Percentiles rank a stretch among this genome's conserved stretches.
Evolutionary conservation across 805 yeast species (phyloP).

Genomic region (Starmerella scarabaei): DNA sequence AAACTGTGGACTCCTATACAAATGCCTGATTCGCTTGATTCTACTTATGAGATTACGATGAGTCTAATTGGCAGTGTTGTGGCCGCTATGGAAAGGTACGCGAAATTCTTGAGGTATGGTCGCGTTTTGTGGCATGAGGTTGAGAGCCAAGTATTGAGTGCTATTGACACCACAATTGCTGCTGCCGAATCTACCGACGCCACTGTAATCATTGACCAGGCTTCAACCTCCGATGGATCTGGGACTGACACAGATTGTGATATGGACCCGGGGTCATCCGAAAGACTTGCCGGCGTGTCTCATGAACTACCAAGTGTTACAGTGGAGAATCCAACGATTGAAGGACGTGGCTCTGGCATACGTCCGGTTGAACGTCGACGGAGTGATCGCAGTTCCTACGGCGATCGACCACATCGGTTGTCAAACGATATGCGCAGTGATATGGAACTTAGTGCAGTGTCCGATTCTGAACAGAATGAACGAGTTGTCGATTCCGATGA

Average conservation of each 20-base stretch:
- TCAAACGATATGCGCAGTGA: background rate
- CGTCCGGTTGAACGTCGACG: no score
- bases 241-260: background rate
- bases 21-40: slow-evolving; percentile 5
- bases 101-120: slow-evolving; percentile 11
- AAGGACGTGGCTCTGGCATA: no score
- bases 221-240: background rate
- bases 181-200: slow-evolving; percentile 18
- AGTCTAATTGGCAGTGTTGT: slow-evolving; percentile 6
- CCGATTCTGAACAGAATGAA: background rate
- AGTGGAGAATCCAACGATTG: no score
- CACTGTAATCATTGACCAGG: slow-evolving; percentile 12
- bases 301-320: no score
- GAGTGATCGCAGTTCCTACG: no score
- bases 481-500: slow-evolving; percentile 10
- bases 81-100: slow-evolving; percentile 12
- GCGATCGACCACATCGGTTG: background rate
- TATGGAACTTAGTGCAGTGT: background rate
- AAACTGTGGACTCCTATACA: slow-evolving; percentile 1
- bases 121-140: slow-evolving; percentile 18
- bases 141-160: slow-evolving; percentile 15
- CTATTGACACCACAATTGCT: slow-evolving; percentile 18
- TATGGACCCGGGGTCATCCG: no score
- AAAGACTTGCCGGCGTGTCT: no score
- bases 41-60: slow-evolving; percentile 1